Conservation (phyloP, 345 rosid genomes). For the Euphorbia tirucalli region DNA sequence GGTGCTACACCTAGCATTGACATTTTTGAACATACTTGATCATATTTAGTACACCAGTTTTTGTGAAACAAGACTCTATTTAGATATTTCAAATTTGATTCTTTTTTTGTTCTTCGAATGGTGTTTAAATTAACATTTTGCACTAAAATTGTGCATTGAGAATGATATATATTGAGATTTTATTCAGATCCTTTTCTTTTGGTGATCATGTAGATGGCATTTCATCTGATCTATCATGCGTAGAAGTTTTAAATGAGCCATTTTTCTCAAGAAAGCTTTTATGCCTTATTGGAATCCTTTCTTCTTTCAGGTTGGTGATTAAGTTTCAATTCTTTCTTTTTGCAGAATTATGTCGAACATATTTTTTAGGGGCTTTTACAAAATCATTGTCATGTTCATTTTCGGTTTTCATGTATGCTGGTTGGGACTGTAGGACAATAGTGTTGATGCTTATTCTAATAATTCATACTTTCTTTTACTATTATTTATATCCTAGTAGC, state of each 20-base stretch:
- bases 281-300: slow-evolving; percentile 69
- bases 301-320: slow-evolving; percentile 72
- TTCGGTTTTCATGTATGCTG: neutral
- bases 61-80: neutral
- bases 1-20: neutral
- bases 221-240: slow-evolving; percentile 43
- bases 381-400: neutral
- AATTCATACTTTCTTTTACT: neutral
- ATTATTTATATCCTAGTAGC: neutral
- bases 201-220: slow-evolving; percentile 45
- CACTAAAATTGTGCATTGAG: neutral
- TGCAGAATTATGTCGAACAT: neutral
- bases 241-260: slow-evolving; percentile 66
- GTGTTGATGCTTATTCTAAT: neutral
- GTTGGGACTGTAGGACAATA: neutral
- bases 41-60: neutral
- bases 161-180: neutral
- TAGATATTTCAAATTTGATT: neutral
- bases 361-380: neutral
- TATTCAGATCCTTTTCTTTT: slow-evolving; percentile 4
- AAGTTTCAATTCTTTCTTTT: slow-evolving; percentile 7
- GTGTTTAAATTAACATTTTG: slow-evolving; percentile 7
- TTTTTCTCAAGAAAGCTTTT: slow-evolving; percentile 76
- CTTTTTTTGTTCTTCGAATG: neutral
- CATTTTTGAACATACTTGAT: neutral